Evolutionary conservation across 768 basidiomycete genomes (phyloP).

Genomic region (Mrakia frigida): DNA sequence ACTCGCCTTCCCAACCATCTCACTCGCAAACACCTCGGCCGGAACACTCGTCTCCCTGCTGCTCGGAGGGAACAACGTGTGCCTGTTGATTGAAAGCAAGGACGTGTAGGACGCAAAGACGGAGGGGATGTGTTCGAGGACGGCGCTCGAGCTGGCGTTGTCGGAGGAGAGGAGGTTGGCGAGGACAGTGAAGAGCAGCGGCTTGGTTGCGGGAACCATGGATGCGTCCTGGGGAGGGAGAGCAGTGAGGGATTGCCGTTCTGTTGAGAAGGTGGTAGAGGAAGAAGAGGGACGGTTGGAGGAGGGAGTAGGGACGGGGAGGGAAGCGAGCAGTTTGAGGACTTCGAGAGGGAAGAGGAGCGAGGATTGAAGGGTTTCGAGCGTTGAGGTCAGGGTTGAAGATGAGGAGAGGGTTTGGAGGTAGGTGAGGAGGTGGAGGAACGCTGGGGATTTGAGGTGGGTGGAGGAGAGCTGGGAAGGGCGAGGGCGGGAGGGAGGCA

Average conservation of each 20-base stretch:
- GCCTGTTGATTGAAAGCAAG: conserved; percentile 21
- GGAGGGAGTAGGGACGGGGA: neutral
- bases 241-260: neutral
- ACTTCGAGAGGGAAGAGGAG: conserved; percentile 30
- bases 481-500: neutral
- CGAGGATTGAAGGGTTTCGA: conserved; percentile 21
- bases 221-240: neutral
- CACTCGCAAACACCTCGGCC: conserved; percentile 25
- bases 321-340: conserved; percentile 18
- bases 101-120: conserved; percentile 23
- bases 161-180: neutral
- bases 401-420: neutral
- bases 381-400: neutral
- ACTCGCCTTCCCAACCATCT: conserved; percentile 12
- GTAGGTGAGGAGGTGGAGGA: conserved; percentile 15
- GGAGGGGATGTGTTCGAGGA: conserved; percentile 20
- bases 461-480: conserved; percentile 25
- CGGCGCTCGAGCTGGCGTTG: neutral
- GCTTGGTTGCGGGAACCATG: neutral
- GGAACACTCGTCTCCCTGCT: conserved; percentile 1
- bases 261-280: neutral
- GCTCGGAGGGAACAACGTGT: conserved; percentile 24
- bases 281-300: neutral
- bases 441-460: conserved; percentile 20
- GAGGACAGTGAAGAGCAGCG: conserved; percentile 6